Evolutionary conservation across 2,329 filamentous ascomycete species (phyloP).

Genomic region (Fusarium newnesense): DNA sequence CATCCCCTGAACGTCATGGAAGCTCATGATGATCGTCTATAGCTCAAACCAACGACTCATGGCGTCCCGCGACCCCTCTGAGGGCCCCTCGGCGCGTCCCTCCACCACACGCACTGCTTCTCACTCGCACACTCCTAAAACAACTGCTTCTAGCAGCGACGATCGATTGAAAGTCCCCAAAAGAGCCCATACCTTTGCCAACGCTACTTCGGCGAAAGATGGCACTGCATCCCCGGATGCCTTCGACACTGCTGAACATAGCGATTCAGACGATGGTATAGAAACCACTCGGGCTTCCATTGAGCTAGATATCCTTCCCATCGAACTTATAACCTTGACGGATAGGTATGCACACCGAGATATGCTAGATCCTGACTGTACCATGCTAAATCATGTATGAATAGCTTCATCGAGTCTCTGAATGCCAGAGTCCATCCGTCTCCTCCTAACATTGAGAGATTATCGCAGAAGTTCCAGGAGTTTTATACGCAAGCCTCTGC

Average conservation of each 20-base stretch:
- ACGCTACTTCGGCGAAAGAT: conserved; percentile 46
- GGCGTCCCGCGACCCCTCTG: conserved; percentile 47
- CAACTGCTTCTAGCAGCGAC: conserved; percentile 42
- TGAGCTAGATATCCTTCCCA: conserved; percentile 88
- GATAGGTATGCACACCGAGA: conserved; percentile 73
- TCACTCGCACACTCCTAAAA: conserved; percentile 38
- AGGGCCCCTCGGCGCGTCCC: conserved; percentile 46
- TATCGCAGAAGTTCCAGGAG: conserved; percentile 91
- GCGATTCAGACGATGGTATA: conserved; percentile 56
- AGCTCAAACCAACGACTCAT: conserved; percentile 46
- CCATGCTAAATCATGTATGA: conserved; percentile 30
- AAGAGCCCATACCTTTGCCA: conserved; percentile 60
- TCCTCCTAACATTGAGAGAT: conserved; percentile 83
- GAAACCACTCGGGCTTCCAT: conserved; percentile 67
- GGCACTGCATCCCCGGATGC: conserved; percentile 54
- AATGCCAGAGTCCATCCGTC: conserved; percentile 86
- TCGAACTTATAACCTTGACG: conserved; percentile 89
- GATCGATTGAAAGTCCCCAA: conserved; percentile 51
- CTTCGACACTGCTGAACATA: conserved; percentile 59
- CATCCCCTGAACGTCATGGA: conserved; percentile 3
- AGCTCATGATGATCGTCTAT: conserved; percentile 46
- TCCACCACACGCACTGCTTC: conserved; percentile 46
- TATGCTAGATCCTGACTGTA: background rate
- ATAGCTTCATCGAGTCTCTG: conserved; percentile 89
- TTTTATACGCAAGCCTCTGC: conserved; percentile 86